These are phyloP conservation scores for Rutstroemia sp. DNA, from an alignment of 2,329 filamentous ascomycete genomes.

Conservation along the genomic window DNA sequence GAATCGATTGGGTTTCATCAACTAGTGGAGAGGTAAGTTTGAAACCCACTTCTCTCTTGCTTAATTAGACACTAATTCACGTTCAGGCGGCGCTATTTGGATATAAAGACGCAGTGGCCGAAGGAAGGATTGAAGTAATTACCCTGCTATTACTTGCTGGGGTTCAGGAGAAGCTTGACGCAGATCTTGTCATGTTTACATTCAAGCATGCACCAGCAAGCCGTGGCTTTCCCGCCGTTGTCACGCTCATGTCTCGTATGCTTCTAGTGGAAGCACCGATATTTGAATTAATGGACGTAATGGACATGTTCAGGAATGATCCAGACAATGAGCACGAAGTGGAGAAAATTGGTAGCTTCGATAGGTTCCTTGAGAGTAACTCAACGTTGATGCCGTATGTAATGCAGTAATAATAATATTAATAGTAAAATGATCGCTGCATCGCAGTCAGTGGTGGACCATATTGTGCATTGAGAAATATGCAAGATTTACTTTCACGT, in stretches of 20 bases:
- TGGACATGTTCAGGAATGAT: neutral
- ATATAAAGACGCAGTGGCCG: slow-evolving; percentile 18
- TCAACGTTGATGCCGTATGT: neutral
- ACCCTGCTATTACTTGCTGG: slow-evolving; percentile 18
- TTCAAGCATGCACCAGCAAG: neutral
- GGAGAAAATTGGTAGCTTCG: neutral
- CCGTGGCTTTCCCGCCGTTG: neutral
- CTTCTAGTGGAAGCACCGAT: neutral
- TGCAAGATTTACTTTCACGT: neutral
- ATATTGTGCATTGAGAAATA: neutral
- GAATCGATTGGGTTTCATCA: slow-evolving; percentile 21
- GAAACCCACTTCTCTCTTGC: neutral
- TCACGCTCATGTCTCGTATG: neutral
- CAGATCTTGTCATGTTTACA: slow-evolving; percentile 5
- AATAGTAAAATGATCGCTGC: too few relatives aligned
- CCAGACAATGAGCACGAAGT: neutral
- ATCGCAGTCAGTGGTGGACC: too few relatives aligned
- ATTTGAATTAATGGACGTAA: neutral
- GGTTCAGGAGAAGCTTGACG: slow-evolving; percentile 12
- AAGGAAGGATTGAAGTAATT: slow-evolving; percentile 17
- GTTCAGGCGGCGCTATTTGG: slow-evolving; percentile 20
- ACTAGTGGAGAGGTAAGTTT: slow-evolving; percentile 26
- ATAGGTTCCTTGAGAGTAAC: neutral
- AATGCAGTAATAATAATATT: neutral
- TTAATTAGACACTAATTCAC: neutral